Base-by-base conservation (phyloP, 176 grass and related monocot genomes). In the Rhynchospora tenuis region DNA sequence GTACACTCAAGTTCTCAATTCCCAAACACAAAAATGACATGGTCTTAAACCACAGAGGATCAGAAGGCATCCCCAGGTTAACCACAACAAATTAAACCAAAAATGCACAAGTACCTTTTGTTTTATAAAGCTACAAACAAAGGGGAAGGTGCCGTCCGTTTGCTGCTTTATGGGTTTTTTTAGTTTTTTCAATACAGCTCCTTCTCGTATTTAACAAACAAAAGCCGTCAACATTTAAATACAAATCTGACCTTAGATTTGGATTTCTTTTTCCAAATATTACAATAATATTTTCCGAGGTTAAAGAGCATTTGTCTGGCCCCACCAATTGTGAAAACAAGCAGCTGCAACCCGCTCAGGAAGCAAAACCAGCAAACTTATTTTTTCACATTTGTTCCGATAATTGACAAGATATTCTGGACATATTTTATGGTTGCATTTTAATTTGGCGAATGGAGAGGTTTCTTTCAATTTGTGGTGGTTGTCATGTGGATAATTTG, bases 291-390 rank as follows among this genome's bases (percentile, higher is more conserved):
- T 16, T 77, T 56, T 29, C 0, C 2, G 6, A 31, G 24, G 26
- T 56, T 51, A 73, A 9, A 73, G 3, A 48, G 28, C 14, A 31
- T 56, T 77, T 77, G 5, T 10, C 2, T 19, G 50, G 15, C 8
- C 73, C 73, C 73, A 77, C 50, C 73, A 77, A 77, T 56, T 54
- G 26, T 19, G 73, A 77, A 56, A 77, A 77, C 73, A 77, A 15
- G 73, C 15, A 31, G 50, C 73, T 15, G 73, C 48, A 31, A 77
- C 50, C 73, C 24, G 50, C 73, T 24, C 22, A n/a, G 73, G 48
- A 76, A 76, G 9, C 50, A 76, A 76, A 76, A 76, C 73, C 47
- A 31, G 23, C 24, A 55, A 55, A 56, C 23, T 29, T 28, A 24
- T 4, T 55, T 50, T 16, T 76, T 28, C 48, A 50, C 70, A 28